Conservation (phyloP, 306 rosid genomes). For the Acmispon strigosus region DNA sequence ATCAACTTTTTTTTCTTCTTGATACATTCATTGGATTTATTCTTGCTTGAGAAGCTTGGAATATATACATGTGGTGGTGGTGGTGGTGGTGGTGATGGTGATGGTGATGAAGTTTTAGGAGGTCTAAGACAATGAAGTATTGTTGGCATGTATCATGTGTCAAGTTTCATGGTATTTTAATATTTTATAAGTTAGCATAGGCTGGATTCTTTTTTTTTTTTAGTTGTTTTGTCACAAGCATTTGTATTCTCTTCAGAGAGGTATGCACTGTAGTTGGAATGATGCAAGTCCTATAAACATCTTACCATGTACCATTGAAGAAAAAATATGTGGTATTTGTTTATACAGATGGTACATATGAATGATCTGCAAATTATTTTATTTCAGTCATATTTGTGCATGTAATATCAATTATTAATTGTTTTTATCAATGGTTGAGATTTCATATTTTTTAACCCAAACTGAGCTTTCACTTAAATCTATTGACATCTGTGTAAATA, state of each 20-base stretch:
- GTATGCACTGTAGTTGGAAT: slow-evolving; percentile 13
- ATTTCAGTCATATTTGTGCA: neutral
- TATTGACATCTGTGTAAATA: too few species aligned
- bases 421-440: too few species aligned
- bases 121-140: slow-evolving; percentile 31
- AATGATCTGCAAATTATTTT: slow-evolving; percentile 2
- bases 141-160: slow-evolving; percentile 34
- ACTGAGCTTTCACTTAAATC: too few species aligned
- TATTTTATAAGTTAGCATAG: slow-evolving; percentile 29
- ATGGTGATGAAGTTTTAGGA: slow-evolving; percentile 28
- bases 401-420: too few species aligned
- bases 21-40: slow-evolving; percentile 93
- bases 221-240: slow-evolving; percentile 18
- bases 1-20: slow-evolving; percentile 34
- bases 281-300: slow-evolving; percentile 18
- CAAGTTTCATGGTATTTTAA: slow-evolving; percentile 29
- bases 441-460: too few species aligned
- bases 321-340: slow-evolving; percentile 17
- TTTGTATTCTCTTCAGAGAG: slow-evolving; percentile 16
- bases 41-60: slow-evolving; percentile 75
- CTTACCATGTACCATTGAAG: slow-evolving; percentile 18
- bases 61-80: slow-evolving; percentile 41
- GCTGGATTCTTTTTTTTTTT: slow-evolving; percentile 43
- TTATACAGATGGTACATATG: slow-evolving; percentile 12
- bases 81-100: slow-evolving; percentile 26